Base-by-base conservation (phyloP, 805 yeast species). In the Metschnikowia matae region DNA sequence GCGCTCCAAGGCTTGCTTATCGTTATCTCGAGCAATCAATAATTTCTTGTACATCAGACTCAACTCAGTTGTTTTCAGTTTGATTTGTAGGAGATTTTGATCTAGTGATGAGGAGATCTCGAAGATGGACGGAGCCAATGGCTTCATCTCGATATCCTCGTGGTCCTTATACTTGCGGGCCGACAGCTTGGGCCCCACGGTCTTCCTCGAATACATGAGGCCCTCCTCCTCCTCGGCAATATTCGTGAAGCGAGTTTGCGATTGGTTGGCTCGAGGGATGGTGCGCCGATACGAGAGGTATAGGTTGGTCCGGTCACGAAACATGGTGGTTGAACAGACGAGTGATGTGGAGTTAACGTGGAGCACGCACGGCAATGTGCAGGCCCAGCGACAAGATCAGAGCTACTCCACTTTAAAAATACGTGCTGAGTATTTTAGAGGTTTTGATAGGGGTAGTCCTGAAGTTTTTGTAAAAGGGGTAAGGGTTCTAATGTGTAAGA, bases 221-320 rank as follows among this genome's bases (percentile, higher is more conserved):
- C 85, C 84, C 61, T 77, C 82, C 60, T 82, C 87, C 55, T 82
- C 85, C 36, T 79, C 83, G 17, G 69, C 67, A 17, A 76, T 58
- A 4, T 61, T 59, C 34, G 73, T 73, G 51, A 77, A 75, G 20
- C 70, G 62, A 18, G 61, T 53, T 62, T 49, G 59, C 10, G 53
- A 38, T 50, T 53, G 37, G 42, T 51, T 57, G n/a, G 51, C 53
- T 23, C 90, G 90, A 0, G 96, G 95, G 50, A 84, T 85, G 10
- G 98, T 90, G 52, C 94, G 82, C 55, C 99, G 81, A 64, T 87
- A 92, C 42, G 97, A 89, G 20, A 90, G 73, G 67, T 78, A 92
- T 56, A 92, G 77, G 63, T 91, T 92, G n/a, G 99, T 94, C 65
- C 97, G 77, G 69, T 94, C 98, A 65, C 98, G 78, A 62, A 87